Evolutionary conservation across 345 rosid species (phyloP).

Genomic region (Camelina hispida): DNA sequence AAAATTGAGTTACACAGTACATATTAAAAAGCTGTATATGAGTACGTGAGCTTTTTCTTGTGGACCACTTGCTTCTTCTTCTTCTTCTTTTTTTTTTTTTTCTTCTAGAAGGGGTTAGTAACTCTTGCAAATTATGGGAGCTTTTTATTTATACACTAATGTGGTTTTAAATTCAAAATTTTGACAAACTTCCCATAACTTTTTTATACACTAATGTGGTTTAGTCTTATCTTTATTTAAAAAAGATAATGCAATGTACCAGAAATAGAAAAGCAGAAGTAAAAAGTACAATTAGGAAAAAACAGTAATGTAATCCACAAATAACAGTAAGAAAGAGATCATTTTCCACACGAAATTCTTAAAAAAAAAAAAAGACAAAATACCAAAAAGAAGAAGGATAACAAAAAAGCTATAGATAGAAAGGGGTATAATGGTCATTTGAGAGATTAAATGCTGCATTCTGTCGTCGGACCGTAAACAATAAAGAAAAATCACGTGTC

Average conservation of each 20-base stretch:
- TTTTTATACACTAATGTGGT: no score
- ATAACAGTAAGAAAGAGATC: background rate
- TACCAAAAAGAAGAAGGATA: background rate
- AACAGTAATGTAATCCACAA: background rate
- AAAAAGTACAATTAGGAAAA: background rate
- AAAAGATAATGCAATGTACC: background rate
- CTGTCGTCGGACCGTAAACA: conserved; percentile 19
- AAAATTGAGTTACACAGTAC: background rate
- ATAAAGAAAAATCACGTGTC: conserved; percentile 28
- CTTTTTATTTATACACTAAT: no score
- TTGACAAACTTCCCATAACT: no score
- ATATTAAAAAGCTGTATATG: no score
- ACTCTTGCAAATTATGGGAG: no score
- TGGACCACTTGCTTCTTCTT: no score
- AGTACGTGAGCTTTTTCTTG: no score
- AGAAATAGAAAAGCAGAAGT: background rate
- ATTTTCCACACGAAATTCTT: background rate
- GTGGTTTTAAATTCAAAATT: no score
- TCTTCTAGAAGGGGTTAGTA: no score
- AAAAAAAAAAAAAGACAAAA: background rate
- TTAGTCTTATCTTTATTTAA: background rate
- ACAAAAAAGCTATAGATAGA: no score
- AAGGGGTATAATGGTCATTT: background rate
- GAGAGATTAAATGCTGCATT: background rate
- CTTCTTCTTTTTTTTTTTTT: no score